Evolutionary conservation across 2,329 filamentous ascomycete genomes (phyloP).

Genomic region (Microdochium trichocladiopsis): DNA sequence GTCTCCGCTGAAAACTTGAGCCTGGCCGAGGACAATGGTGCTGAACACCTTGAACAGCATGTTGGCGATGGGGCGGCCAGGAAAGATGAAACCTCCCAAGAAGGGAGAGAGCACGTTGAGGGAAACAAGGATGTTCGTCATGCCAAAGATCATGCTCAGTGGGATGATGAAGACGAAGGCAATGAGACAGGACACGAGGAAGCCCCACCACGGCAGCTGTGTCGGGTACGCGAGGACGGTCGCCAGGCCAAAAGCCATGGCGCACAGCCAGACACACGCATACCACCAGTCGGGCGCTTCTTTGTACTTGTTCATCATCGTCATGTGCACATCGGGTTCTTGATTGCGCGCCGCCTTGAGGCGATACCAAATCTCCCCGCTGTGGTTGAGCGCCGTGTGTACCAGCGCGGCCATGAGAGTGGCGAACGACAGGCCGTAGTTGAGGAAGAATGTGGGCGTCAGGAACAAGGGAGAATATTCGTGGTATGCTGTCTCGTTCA

Average conservation of each 20-base stretch:
- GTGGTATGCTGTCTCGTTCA: conserved; percentile 44
- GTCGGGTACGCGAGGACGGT: conserved; percentile 38
- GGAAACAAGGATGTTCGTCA: conserved; percentile 42
- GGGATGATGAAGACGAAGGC: conserved; percentile 37
- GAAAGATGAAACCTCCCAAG: conserved; percentile 52
- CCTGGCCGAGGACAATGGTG: conserved; percentile 27
- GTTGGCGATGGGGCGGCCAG: conserved; percentile 45
- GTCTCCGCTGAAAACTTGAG: conserved; percentile 23
- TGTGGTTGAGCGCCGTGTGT: conserved; percentile 29
- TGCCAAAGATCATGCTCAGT: conserved; percentile 37
- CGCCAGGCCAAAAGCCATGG: conserved; percentile 39
- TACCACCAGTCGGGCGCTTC: conserved; percentile 52
- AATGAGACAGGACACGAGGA: conserved; percentile 40
- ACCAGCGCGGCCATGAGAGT: conserved; percentile 37
- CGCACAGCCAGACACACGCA: conserved; percentile 28
- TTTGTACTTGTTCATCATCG: conserved; percentile 45
- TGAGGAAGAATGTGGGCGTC: conserved; percentile 34
- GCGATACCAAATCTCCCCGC: conserved; percentile 34
- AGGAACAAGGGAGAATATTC: conserved; percentile 49
- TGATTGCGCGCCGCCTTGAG: conserved; percentile 37
- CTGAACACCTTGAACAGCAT: conserved; percentile 50
- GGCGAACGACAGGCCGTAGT: conserved; percentile 46
- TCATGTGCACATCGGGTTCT: conserved; percentile 40
- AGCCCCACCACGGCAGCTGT: conserved; percentile 45
- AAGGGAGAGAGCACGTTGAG: conserved; percentile 48